These are phyloP conservation scores for Umbelopsis isabellina DNA, from an alignment of 192 early-diverging fungal genomes.

Conservation along the genomic window DNA sequence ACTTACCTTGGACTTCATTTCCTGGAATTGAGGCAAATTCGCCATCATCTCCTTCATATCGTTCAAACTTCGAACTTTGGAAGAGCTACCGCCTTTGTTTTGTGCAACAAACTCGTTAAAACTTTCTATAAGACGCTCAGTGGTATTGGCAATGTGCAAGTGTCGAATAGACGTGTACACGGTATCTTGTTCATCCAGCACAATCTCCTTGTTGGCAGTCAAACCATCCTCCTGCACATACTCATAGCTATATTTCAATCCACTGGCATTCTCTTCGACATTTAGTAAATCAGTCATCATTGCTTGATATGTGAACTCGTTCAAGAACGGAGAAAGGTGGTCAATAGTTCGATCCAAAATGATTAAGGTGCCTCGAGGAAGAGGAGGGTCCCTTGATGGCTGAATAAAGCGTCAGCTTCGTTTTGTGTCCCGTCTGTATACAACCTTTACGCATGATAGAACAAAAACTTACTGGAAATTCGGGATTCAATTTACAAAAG, in stretches of 20 bases:
- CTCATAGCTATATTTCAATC: constrained; percentile 64
- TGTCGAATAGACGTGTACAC: constrained; percentile 82
- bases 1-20: constrained; percentile 66
- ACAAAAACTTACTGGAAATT: constrained; percentile 55
- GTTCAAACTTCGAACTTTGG: constrained; percentile 53
- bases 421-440: too few species aligned
- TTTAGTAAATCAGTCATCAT: constrained; percentile 92
- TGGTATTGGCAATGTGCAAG: constrained; percentile 81
- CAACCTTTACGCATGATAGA: not conserved
- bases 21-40: constrained; percentile 86
- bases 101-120: constrained; percentile 83
- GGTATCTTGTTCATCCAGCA: constrained; percentile 76
- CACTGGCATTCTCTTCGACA: constrained; percentile 57
- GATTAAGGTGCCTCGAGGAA: constrained; percentile 77
- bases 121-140: constrained; percentile 67
- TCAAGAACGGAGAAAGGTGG: constrained; percentile 85
- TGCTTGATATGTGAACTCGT: constrained; percentile 99
- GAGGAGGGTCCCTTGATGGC: constrained; percentile 47
- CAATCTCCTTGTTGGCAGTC: constrained; percentile 48
- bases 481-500: constrained; percentile 66
- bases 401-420: too few species aligned
- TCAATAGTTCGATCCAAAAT: constrained; percentile 93
- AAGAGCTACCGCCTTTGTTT: constrained; percentile 64
- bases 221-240: constrained; percentile 49
- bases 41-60: constrained; percentile 86